Base-by-base conservation (phyloP, 1,284 basidiomycete species). In the Vanrija humicola region DNA sequence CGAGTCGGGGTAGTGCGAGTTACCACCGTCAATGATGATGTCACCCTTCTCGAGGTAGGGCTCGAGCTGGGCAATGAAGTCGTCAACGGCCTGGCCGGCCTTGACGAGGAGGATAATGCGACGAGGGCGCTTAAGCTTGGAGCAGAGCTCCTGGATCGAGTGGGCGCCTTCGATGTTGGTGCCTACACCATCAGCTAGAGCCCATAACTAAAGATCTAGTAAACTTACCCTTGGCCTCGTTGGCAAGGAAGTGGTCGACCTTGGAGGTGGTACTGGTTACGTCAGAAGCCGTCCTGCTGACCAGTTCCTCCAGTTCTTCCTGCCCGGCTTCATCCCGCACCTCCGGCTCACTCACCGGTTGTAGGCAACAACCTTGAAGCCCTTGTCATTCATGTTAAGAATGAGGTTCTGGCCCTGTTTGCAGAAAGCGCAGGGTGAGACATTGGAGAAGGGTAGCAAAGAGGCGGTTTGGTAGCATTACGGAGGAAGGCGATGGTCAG, bases 11-110 rank as follows among this genome's bases (percentile, higher is more conserved):
- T 90, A 99, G 81, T 98, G 93, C 55, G 94, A 98, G 83, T 99
- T 99, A 73, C 96, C 95, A 72, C 96, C 96, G 78, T 98, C 96
- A 70, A 98, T 98, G 82, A 99, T 85, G 81, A 99, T 98, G 80
- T 98, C 82, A 57, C 82, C 82, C 79, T 83, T 79, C 76, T 83
- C 82, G 64, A 83, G 79, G 78, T 78, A 73, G 48, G 82, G 82
- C 58, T 78, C 72, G 66, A 83, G 79, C 72, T 80, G 80, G 49
- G 73, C 69, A 64, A 83, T 83, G 69, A 83, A 83, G 70, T 79
- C 77, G 74, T 83, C 82, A 60, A 83, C 82, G 66, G 82, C 81
- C 64, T 79, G 65, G 64, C 82, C 82, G 64, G 82, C 82, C 79
- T 83, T 83, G 79, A 99, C 96, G 73, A 98, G 90, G 64, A 78